Percentiles rank a stretch among this genome's conserved stretches.
Conservation (phyloP, 768 basidiomycete genomes). For the Suillus luteus region DNA sequence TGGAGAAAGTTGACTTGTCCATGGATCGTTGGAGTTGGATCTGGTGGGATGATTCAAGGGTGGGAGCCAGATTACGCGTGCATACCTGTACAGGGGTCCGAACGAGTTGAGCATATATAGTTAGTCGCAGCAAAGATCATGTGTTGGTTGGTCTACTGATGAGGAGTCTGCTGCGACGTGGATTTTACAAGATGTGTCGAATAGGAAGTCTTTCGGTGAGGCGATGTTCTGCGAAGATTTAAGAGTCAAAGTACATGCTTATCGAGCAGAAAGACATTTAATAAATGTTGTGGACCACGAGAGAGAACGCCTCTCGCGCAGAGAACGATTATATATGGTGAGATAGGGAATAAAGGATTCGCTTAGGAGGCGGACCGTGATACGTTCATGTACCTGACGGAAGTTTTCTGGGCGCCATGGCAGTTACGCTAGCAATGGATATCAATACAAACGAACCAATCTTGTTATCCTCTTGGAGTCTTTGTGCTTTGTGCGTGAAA, state of each 20-base stretch:
- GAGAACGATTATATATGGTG: slow-evolving; percentile 90
- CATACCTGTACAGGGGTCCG: no score
- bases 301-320: slow-evolving; percentile 93
- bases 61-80: no score
- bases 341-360: slow-evolving; percentile 77
- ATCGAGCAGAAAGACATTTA: slow-evolving; percentile 76
- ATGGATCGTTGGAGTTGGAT: no score
- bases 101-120: no score
- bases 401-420: slow-evolving; percentile 68
- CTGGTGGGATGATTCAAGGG: no score
- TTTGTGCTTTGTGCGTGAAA: slow-evolving; percentile 85
- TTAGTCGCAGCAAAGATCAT: no score
- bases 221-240: slow-evolving; percentile 69
- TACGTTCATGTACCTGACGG: slow-evolving; percentile 82
- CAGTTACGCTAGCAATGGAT: neutral
- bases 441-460: slow-evolving; percentile 53
- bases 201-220: slow-evolving; percentile 91
- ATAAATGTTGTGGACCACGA: slow-evolving; percentile 81
- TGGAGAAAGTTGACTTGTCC: no score
- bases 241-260: slow-evolving; percentile 40
- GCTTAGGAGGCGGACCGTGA: slow-evolving; percentile 80
- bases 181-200: slow-evolving; percentile 36
- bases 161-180: no score
- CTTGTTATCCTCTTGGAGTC: slow-evolving; percentile 72
- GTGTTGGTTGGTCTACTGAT: no score